Percentiles rank a stretch among this genome's conserved stretches.
phyloP scores from a whole-genome alignment of 306 rosid species.

The Pueraria montana region DNA sequence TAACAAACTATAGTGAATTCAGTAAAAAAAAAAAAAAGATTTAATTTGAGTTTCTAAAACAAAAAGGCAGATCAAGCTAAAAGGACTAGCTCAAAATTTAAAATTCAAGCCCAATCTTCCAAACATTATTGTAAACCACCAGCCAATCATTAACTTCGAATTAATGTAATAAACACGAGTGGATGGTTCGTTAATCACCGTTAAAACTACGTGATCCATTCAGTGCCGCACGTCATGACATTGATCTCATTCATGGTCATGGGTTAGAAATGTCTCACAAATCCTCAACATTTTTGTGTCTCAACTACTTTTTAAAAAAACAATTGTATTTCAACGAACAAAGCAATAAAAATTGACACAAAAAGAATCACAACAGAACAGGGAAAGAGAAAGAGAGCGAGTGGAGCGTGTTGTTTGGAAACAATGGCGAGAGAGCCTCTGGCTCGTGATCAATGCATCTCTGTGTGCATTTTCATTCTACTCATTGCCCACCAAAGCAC shows the following conservation, averaged over 20 bases:
- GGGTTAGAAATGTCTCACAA: constrained; percentile 40
- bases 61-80: too few relatives aligned
- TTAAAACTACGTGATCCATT: constrained; percentile 22
- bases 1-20: too few relatives aligned
- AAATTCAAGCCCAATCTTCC: neutral
- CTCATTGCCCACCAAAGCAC: constrained; percentile 55
- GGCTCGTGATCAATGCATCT: constrained; percentile 71
- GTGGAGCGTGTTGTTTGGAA: constrained; percentile 35
- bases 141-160: neutral
- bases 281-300: constrained; percentile 47
- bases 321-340: constrained; percentile 16
- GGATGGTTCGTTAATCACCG: neutral
- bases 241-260: neutral
- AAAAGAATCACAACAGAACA: constrained; percentile 12
- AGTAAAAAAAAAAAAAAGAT: too few relatives aligned
- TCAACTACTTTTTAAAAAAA: constrained; percentile 13
- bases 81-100: too few relatives aligned
- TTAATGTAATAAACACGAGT: neutral
- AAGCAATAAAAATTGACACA: neutral
- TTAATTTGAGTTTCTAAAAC: too few relatives aligned
- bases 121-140: neutral
- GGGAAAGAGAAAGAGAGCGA: constrained; percentile 35
- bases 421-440: constrained; percentile 82
- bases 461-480: constrained; percentile 52
- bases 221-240: constrained; percentile 13